Percentiles rank a stretch among this genome's conserved stretches.
Conservation (phyloP, 768 basidiomycete species). For the Suillus occidentalis region DNA sequence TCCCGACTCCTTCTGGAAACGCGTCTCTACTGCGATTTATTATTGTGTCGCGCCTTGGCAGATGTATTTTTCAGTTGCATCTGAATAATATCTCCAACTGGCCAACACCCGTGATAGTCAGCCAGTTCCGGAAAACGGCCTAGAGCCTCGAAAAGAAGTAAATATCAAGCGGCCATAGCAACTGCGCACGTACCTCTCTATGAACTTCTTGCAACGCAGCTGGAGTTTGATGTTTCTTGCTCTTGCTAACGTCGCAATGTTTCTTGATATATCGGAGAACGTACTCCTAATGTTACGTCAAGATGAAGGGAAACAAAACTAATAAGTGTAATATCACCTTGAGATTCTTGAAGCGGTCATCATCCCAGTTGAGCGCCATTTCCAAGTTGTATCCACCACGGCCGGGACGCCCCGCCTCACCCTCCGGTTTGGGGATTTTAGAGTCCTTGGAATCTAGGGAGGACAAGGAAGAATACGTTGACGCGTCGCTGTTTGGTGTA, state of each 20-base stretch:
- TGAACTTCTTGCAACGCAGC: neutral
- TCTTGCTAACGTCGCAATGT: neutral
- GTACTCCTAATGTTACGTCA: neutral
- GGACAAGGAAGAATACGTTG: neutral
- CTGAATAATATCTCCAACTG: slow-evolving; percentile 1
- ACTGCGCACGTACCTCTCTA: neutral
- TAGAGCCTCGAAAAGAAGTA: neutral
- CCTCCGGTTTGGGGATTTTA: neutral
- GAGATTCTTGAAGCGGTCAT: neutral
- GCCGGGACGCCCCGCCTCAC: neutral
- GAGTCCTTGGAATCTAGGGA: neutral
- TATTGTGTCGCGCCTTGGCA: neutral
- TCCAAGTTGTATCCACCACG: neutral
- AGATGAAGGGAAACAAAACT: neutral
- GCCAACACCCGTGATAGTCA: slow-evolving; percentile 2
- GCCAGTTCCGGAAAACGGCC: neutral
- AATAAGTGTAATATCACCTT: neutral
- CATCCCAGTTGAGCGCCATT: too few relatives aligned
- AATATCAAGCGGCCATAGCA: neutral
- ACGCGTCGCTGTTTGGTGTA: neutral
- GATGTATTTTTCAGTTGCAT: slow-evolving; percentile 1
- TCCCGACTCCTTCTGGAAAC: neutral
- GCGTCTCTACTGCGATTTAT: too few relatives aligned
- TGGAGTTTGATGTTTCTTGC: neutral
- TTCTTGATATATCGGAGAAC: neutral